phyloP scores from a whole-genome alignment of 768 basidiomycete genomes.

The Panaeolus papilionaceus region DNA sequence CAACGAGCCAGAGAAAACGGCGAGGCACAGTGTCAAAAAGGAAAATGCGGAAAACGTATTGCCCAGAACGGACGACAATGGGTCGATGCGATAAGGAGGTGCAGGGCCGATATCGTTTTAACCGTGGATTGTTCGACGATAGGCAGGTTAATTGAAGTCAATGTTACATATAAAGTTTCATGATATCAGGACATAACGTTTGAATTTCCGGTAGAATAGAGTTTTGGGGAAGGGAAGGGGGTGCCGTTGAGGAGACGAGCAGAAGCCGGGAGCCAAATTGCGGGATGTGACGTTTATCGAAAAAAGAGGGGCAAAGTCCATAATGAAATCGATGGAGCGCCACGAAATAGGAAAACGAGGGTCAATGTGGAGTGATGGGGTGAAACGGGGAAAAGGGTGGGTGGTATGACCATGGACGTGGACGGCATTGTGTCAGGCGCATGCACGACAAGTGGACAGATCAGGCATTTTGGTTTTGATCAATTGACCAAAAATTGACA shows the following conservation, averaged over 20 bases:
- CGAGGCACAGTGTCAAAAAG: not conserved
- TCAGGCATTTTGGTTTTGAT: not conserved
- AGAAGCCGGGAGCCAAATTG: conserved; percentile 11
- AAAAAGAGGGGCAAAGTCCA: conserved; percentile 7
- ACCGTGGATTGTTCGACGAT: conserved; percentile 10
- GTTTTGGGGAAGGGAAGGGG: not conserved
- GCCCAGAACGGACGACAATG: not conserved
- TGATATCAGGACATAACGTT: conserved; percentile 4
- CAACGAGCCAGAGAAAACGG: not conserved
- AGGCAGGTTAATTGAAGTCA: conserved; percentile 5
- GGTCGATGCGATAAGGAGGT: not conserved
- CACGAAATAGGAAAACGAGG: conserved; percentile 14
- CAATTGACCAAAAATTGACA: conserved; percentile 2
- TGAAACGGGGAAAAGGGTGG: conserved; percentile 13
- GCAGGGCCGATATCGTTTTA: conserved; percentile 8
- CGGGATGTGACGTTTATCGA: conserved; percentile 8
- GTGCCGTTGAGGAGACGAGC: not conserved
- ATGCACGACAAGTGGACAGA: not conserved
- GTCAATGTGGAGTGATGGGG: conserved; percentile 14
- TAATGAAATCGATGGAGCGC: conserved; percentile 12
- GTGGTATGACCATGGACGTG: conserved; percentile 4
- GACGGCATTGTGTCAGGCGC: conserved; percentile 1
- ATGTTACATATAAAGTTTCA: conserved; percentile 7
- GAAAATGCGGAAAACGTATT: not conserved
- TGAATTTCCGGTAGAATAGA: not conserved